Conservation (phyloP, 129 eudicot species). For the Escallonia herrerae region DNA sequence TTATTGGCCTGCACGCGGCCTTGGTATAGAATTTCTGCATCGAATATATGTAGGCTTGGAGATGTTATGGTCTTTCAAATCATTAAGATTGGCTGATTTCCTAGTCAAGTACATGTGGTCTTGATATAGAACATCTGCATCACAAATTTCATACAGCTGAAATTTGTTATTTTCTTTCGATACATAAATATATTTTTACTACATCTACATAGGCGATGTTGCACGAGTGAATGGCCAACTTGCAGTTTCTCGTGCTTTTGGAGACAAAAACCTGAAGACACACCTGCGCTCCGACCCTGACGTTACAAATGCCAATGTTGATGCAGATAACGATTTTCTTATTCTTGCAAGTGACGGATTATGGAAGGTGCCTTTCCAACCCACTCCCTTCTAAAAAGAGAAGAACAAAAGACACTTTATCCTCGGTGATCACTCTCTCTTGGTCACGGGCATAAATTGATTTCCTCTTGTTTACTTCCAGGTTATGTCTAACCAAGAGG, state of each 20-base stretch:
- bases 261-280: constrained; percentile 70
- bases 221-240: constrained; percentile 83
- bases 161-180: too few species aligned
- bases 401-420: neutral
- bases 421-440: too few species aligned
- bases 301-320: constrained; percentile 37
- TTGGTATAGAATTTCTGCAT: too few species aligned
- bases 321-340: constrained; percentile 53
- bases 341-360: constrained; percentile 80
- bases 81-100: too few species aligned
- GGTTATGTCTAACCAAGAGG: constrained; percentile 91
- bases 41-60: too few species aligned
- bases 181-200: too few species aligned
- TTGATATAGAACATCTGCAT: too few species aligned
- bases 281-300: constrained; percentile 80
- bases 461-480: constrained; percentile 16
- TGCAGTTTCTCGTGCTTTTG: constrained; percentile 91
- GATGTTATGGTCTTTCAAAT: too few species aligned
- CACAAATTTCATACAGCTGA: too few species aligned
- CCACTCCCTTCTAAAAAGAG: neutral
- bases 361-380: constrained; percentile 53
- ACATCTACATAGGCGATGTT: constrained; percentile 48
- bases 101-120: too few species aligned
- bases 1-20: too few species aligned
- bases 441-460: too few species aligned